phyloP scores from a whole-genome alignment of 495 filamentous ascomycete genomes.

The Cercophora samala region DNA sequence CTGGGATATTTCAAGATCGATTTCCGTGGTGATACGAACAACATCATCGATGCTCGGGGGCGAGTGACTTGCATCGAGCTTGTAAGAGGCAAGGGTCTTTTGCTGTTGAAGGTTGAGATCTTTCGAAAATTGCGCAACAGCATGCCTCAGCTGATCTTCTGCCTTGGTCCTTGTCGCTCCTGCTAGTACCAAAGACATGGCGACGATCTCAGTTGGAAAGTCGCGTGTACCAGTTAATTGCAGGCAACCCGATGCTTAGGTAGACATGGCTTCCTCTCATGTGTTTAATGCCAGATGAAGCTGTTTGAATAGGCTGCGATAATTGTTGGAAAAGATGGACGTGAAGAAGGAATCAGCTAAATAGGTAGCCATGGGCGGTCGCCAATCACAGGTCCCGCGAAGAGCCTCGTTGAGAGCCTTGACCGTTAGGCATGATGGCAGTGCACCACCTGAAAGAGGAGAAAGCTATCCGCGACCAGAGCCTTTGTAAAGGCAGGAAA shows the following conservation, averaged over 20 bases:
- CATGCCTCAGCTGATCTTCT: conserved; percentile 40
- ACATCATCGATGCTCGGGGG: conserved; percentile 39
- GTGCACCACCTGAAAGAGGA: too few species aligned
- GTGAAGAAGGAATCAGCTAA: too few species aligned
- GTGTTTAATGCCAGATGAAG: too few species aligned
- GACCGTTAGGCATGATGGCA: not conserved
- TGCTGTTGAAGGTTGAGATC: conserved; percentile 41
- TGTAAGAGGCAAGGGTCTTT: conserved; percentile 20
- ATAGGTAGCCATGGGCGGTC: too few species aligned
- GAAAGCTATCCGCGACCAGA: too few species aligned
- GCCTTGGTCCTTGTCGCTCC: conserved; percentile 30
- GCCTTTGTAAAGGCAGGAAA: too few species aligned
- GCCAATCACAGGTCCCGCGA: not conserved
- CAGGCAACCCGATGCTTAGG: too few species aligned
- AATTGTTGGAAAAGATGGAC: too few species aligned
- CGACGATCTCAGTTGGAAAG: too few species aligned
- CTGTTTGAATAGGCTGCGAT: too few species aligned
- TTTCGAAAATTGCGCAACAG: conserved; percentile 41
- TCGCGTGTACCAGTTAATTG: too few species aligned
- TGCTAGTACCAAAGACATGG: not conserved
- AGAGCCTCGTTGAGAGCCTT: not conserved
- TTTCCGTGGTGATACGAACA: conserved; percentile 43
- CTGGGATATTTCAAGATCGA: conserved; percentile 31
- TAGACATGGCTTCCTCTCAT: too few species aligned
- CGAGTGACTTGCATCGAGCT: conserved; percentile 11